phyloP scores from a whole-genome alignment of 2,329 filamentous ascomycete genomes.

The Hymenoscyphus albidus region DNA sequence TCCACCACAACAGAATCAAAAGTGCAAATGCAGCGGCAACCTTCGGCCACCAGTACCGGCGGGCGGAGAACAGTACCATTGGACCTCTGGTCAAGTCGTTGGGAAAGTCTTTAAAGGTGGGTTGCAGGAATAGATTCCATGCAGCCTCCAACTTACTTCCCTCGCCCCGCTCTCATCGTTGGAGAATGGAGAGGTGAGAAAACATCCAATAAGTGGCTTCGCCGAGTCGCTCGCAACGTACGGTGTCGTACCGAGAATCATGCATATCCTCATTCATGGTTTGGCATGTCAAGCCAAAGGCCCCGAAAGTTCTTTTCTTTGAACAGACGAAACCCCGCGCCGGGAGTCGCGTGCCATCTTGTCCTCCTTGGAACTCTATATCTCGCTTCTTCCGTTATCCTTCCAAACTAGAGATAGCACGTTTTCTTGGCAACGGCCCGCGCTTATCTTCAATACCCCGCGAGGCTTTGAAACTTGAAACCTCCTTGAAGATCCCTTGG shows the following conservation, averaged over 20 bases:
- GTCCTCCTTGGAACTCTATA: not conserved
- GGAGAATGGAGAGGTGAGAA: too few species aligned
- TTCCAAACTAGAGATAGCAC: not conserved
- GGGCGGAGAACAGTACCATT: not conserved
- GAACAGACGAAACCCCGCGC: not conserved
- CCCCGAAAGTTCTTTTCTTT: not conserved
- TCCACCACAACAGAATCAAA: too few species aligned
- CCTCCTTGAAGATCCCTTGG: not conserved
- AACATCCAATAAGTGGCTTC: too few species aligned
- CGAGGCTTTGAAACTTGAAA: not conserved
- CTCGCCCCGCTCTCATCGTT: not conserved
- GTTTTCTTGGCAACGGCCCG: not conserved
- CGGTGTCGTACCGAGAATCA: not conserved
- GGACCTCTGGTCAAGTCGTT: not conserved
- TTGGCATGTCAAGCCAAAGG: not conserved
- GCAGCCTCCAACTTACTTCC: not conserved
- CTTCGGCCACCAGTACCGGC: too few species aligned
- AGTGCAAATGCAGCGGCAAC: too few species aligned
- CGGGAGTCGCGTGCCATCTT: not conserved
- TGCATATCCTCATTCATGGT: not conserved
- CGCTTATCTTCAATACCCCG: not conserved
- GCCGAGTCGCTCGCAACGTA: not conserved
- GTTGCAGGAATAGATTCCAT: conserved; percentile 1
- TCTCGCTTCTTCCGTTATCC: not conserved
- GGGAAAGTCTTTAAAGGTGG: not conserved